phyloP scores from a whole-genome alignment of 2,329 filamentous ascomycete genomes.

The Zelopaecilomyces penicillatus region DNA sequence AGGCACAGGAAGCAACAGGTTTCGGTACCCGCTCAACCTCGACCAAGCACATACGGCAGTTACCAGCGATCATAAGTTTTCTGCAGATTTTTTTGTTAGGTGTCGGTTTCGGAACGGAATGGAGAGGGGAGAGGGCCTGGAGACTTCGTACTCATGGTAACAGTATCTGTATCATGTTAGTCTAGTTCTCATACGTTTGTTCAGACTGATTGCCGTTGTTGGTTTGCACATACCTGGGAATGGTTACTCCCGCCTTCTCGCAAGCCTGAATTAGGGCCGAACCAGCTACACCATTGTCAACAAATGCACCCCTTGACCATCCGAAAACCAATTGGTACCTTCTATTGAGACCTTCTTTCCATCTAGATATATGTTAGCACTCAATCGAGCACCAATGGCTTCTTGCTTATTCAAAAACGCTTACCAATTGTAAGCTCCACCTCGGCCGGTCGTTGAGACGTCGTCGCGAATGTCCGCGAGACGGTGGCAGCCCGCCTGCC shows the following conservation, averaged over 20 bases:
- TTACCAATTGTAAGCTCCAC: constrained; percentile 93
- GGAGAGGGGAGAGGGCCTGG: constrained; percentile 2
- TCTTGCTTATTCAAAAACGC: constrained; percentile 15
- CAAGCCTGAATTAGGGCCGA: constrained; percentile 97
- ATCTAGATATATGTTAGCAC: constrained; percentile 49
- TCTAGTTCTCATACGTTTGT: constrained; percentile 1
- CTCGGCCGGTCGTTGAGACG: constrained; percentile 71
- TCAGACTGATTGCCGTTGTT: constrained; percentile 3
- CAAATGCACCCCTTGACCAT: constrained; percentile 10
- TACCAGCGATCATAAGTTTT: constrained; percentile 98
- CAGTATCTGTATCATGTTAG: constrained; percentile 64
- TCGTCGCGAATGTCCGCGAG: constrained; percentile 75
- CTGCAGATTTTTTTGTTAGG: constrained; percentile 41
- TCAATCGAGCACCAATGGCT: constrained; percentile 21
- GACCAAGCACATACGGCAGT: constrained; percentile 98
- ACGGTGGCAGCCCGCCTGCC: constrained; percentile 50
- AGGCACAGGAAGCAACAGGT: constrained; percentile 95
- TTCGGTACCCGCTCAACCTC: constrained; percentile 96
- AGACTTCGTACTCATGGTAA: constrained; percentile 78
- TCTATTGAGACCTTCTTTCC: constrained; percentile 97
- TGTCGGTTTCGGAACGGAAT: constrained; percentile 13
- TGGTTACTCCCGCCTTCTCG: constrained; percentile 87
- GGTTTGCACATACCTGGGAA: constrained; percentile 60
- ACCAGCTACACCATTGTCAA: constrained; percentile 59
- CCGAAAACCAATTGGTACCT: constrained; percentile 48